These are phyloP conservation scores for Mitragyna speciosa DNA, from an alignment of 257 asterid species.

Conservation along the genomic window DNA sequence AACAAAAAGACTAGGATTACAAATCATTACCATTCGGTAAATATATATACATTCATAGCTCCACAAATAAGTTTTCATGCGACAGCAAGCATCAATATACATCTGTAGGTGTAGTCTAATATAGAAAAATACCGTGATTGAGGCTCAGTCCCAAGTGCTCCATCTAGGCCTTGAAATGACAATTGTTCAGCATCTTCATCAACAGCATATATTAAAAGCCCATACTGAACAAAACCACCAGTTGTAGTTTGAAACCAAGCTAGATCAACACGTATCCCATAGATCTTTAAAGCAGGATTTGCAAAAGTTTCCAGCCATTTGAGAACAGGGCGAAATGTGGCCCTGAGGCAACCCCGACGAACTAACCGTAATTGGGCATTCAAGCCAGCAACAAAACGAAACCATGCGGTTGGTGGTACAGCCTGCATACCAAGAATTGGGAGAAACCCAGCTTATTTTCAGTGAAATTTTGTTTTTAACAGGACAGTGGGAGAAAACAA, in stretches of 20 bases:
- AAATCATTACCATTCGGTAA: not conserved
- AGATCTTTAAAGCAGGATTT: constrained; percentile 72
- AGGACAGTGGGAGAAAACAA: not conserved
- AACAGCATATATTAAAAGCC: constrained; percentile 65
- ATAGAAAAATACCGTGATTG: constrained; percentile 53
- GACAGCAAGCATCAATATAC: not conserved
- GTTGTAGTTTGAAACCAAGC: constrained; percentile 82
- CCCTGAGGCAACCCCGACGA: constrained; percentile 76
- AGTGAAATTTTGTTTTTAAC: not conserved
- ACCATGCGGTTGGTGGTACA: constrained; percentile 92
- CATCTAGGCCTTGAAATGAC: constrained; percentile 48
- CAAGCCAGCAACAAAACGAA: constrained; percentile 97
- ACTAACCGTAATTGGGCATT: constrained; percentile 95
- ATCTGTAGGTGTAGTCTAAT: not conserved
- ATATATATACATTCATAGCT: not conserved
- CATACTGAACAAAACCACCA: constrained; percentile 73
- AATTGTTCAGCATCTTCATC: constrained; percentile 50
- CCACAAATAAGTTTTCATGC: not conserved
- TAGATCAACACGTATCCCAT: constrained; percentile 72
- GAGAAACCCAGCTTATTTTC: not conserved
- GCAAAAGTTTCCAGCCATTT: constrained; percentile 83
- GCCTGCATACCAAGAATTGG: constrained; percentile 42
- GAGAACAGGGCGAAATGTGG: constrained; percentile 66
- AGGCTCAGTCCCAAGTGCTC: constrained; percentile 45
- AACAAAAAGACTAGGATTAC: not conserved